phyloP scores from a whole-genome alignment of 2,329 filamentous ascomycete species.

The Fusarium papillatum region DNA sequence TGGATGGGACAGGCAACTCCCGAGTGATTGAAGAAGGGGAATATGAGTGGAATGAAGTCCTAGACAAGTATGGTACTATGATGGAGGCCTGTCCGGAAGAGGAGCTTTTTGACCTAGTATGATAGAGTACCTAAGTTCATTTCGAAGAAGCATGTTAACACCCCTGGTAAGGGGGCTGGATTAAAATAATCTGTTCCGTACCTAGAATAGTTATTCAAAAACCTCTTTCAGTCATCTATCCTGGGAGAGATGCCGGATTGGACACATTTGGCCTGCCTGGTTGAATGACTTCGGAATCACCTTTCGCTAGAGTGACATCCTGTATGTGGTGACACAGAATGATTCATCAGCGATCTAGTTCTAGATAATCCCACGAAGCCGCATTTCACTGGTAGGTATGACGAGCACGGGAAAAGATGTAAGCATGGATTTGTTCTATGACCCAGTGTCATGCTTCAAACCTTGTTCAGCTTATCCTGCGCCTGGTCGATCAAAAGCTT shows the following conservation, averaged over 20 bases:
- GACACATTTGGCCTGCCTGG: too few relatives aligned
- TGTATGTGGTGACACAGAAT: too few relatives aligned
- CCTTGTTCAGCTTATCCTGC: neutral
- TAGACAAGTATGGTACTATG: neutral
- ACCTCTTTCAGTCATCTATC: too few relatives aligned
- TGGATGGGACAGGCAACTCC: neutral
- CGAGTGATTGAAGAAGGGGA: neutral
- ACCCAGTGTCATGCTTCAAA: neutral
- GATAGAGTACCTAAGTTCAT: too few relatives aligned
- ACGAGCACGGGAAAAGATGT: too few relatives aligned
- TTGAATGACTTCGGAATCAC: too few relatives aligned
- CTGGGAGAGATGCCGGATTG: too few relatives aligned
- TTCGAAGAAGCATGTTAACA: too few relatives aligned
- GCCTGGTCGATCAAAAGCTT: slow-evolving; percentile 5
- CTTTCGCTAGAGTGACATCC: too few relatives aligned
- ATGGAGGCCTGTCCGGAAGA: neutral
- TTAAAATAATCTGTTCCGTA: too few relatives aligned
- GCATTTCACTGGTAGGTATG: neutral
- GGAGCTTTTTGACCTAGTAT: neutral
- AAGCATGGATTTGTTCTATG: neutral
- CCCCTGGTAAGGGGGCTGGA: too few relatives aligned
- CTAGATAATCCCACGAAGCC: neutral
- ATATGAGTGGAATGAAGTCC: neutral
- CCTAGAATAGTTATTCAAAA: too few relatives aligned
- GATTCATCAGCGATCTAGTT: neutral